Evolutionary conservation across 129 eudicot genomes (phyloP), one percentile per base, ranked within the genome.

Genomic region (Flaveria trinervia): DNA sequence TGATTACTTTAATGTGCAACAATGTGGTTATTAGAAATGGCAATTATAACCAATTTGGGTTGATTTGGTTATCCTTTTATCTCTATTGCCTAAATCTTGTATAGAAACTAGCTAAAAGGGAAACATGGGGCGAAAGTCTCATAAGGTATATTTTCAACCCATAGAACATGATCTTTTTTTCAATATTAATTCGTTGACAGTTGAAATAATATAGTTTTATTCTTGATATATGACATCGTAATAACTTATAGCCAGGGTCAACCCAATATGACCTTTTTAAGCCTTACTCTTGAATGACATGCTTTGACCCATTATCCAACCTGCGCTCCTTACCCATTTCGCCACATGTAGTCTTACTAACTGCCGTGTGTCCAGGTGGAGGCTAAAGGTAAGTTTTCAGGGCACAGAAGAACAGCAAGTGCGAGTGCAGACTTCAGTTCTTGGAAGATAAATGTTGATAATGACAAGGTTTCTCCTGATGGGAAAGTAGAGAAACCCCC

Each of bases 331-430:
- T 23, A 9, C n/a, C 2, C 36, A 41, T 48, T 20, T 30, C 9
- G 33, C 48, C 15, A 52, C 9, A 12, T 30, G 50, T 61, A 44
- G 70, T 26, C 71, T 74, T 26, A 60, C 60, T 74, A 17, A 15
- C n/a, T 61, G 48, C 2, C 9, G 20, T 3, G 51, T 75, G 62
- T 23, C 22, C 79, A 75, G 79, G 68, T 78, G 68, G 90, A 67
- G 9, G 79, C 71, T 83, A 87, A 71, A 74, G 89, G 82, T 25
- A 90, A 85, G 80, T 70, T 77, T 56, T 41, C 68, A 5, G 89
- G 91, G 5, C 98, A 93, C 69, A 77, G 95, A 61, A 93, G 98
- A 78, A 79, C 95, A 6, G 95, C 95, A 52, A 93, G 98, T 85
- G 95, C 92, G 6, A 76, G 88, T 85, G 90, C 96, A 73, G 91